These are phyloP conservation scores for Lasiosphaeria hispida DNA, from an alignment of 495 filamentous ascomycete species.

Conservation along the genomic window DNA sequence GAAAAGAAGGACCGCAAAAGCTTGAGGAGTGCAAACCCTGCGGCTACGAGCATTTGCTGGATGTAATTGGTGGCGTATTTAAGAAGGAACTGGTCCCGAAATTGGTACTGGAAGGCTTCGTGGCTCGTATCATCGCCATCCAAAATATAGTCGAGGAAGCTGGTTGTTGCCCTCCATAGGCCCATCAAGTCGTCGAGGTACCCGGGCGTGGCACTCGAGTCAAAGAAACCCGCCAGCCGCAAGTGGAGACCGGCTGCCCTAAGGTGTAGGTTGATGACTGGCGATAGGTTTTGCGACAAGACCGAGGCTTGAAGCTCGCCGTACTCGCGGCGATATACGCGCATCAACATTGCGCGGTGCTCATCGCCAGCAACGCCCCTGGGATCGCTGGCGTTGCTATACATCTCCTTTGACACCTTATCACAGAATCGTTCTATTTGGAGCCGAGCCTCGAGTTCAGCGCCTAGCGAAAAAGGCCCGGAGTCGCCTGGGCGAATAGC, in stretches of 20 bases:
- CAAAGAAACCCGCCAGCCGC: constrained; percentile 84
- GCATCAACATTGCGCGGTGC: constrained; percentile 64
- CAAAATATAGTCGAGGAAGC: constrained; percentile 72
- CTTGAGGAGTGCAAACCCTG: constrained; percentile 80
- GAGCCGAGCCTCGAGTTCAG: constrained; percentile 64
- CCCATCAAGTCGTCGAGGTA: constrained; percentile 76
- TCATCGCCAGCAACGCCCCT: constrained; percentile 69
- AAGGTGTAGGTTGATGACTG: constrained; percentile 69
- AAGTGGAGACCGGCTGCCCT: constrained; percentile 79
- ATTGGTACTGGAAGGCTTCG: constrained; percentile 27
- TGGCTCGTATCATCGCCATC: constrained; percentile 40
- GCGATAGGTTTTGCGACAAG: constrained; percentile 49
- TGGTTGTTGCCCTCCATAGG: constrained; percentile 71
- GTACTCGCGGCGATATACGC: constrained; percentile 56
- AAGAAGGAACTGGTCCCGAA: constrained; percentile 50
- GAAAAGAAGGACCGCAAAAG: constrained; percentile 82
- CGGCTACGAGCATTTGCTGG: constrained; percentile 88
- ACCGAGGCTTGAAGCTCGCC: constrained; percentile 53
- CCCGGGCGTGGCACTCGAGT: constrained; percentile 67
- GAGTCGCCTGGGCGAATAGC: constrained; percentile 61
- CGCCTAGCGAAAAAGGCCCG: constrained; percentile 63
- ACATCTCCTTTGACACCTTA: constrained; percentile 81
- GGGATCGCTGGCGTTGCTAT: constrained; percentile 74
- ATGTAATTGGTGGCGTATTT: constrained; percentile 80
- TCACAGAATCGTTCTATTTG: constrained; percentile 82